phyloP scores from a whole-genome alignment of 805 yeast genomes.

The Pichia manshurica region DNA sequence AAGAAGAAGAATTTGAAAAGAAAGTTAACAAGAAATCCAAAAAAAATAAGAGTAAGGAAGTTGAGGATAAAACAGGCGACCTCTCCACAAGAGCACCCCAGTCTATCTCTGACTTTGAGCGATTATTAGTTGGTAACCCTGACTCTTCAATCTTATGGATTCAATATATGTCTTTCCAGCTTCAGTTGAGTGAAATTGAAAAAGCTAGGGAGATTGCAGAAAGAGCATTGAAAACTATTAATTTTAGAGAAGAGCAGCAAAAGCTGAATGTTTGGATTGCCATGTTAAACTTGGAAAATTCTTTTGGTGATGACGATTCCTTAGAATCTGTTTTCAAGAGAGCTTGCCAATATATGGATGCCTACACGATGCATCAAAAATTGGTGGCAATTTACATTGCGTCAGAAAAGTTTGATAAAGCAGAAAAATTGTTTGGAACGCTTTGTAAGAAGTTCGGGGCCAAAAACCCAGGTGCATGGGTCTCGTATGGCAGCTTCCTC shows the following conservation, averaged over 20 bases:
- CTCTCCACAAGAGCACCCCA: conserved; percentile 83
- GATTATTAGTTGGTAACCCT: conserved; percentile 86
- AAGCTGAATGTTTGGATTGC: conserved; percentile 96
- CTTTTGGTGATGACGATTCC: conserved; percentile 83
- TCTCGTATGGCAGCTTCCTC: conserved; percentile 69
- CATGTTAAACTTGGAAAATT: conserved; percentile 83
- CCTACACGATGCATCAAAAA: conserved; percentile 73
- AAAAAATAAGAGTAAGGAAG: conserved; percentile 40
- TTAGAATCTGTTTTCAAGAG: conserved; percentile 75
- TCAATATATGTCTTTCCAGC: conserved; percentile 97
- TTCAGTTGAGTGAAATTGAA: conserved; percentile 89
- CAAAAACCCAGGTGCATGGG: conserved; percentile 69
- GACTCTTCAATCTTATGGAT: conserved; percentile 94
- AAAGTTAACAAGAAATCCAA: conserved; percentile 38
- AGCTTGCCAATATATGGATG: conserved; percentile 88
- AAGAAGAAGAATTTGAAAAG: conserved; percentile 38
- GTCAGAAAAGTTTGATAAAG: conserved; percentile 66
- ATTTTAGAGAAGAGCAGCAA: conserved; percentile 87
- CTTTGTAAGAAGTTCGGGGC: conserved; percentile 78
- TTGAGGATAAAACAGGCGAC: conserved; percentile 80
- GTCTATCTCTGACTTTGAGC: conserved; percentile 86
- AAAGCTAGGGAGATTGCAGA: conserved; percentile 91
- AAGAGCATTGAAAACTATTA: conserved; percentile 86
- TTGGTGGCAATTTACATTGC: conserved; percentile 67
- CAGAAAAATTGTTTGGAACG: conserved; percentile 58